Percentiles rank a stretch among this genome's conserved stretches.
phyloP scores from a whole-genome alignment of 768 basidiomycete genomes.

The Termitomyces sp. region DNA sequence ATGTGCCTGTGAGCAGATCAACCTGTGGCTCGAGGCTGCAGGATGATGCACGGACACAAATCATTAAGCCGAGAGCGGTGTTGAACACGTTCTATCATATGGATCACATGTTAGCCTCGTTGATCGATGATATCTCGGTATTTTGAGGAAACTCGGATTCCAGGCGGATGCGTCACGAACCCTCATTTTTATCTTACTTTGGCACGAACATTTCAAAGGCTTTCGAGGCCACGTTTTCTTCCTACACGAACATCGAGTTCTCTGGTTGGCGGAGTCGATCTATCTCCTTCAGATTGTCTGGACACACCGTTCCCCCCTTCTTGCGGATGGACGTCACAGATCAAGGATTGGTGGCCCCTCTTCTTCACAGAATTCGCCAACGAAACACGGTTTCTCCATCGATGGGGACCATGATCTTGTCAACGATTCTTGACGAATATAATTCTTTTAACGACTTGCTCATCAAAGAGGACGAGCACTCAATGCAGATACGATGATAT shows the following conservation, averaged over 20 bases:
- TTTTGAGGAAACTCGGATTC: conserved; percentile 24
- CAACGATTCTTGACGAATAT: conserved; percentile 37
- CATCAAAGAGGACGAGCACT: background rate
- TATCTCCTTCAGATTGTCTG: conserved; percentile 15
- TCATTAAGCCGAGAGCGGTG: conserved; percentile 18
- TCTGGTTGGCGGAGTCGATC: conserved; percentile 19
- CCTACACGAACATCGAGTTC: conserved; percentile 16
- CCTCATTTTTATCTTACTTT: conserved; percentile 9
- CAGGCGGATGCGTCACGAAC: conserved; percentile 22
- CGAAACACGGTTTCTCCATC: conserved; percentile 17
- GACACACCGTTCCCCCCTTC: background rate
- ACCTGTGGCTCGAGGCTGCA: conserved; percentile 23
- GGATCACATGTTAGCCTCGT: conserved; percentile 31
- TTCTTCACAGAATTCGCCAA: conserved; percentile 15
- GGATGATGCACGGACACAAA: conserved; percentile 11
- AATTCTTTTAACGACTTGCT: conserved; percentile 13
- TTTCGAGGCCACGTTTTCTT: conserved; percentile 19
- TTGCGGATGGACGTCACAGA: conserved; percentile 3
- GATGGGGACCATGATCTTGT: conserved; percentile 22
- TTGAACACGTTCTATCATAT: conserved; percentile 17
- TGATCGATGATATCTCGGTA: conserved; percentile 37
- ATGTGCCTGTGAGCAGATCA: conserved; percentile 11
- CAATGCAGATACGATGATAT: background rate
- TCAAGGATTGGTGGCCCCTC: conserved; percentile 1
- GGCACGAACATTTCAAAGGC: conserved; percentile 9